Conservation (phyloP, 768 basidiomycete genomes). For the Phanerochaete sordida region DNA sequence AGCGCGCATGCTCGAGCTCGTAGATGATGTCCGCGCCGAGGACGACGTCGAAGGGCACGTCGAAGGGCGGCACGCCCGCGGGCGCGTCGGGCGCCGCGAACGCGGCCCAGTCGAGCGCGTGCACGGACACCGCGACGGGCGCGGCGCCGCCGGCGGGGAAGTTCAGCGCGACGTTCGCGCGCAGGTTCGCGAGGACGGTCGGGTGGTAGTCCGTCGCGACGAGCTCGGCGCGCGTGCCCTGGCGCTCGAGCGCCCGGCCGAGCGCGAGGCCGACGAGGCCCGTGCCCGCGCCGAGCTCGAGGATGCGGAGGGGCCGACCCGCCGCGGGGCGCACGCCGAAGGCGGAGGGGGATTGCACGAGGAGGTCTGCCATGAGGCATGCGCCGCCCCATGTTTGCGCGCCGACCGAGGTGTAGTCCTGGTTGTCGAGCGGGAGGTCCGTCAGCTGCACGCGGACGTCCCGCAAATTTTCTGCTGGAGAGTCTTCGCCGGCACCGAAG, state of each 20-base stretch:
- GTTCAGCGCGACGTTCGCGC: slow-evolving; percentile 39
- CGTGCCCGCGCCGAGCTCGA: slow-evolving; percentile 59
- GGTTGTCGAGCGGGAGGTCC: slow-evolving; percentile 67
- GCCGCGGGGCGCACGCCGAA: slow-evolving; percentile 40
- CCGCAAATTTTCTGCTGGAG: not conserved
- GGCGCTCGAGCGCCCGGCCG: slow-evolving; percentile 25
- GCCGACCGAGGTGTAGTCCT: slow-evolving; percentile 71
- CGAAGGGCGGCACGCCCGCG: slow-evolving; percentile 17
- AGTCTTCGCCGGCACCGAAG: slow-evolving; percentile 28
- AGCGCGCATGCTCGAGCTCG: slow-evolving; percentile 43
- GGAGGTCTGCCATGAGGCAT: slow-evolving; percentile 73
- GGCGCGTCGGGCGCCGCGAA: slow-evolving; percentile 8
- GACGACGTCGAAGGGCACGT: slow-evolving; percentile 42
- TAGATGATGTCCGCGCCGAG: slow-evolving; percentile 56
- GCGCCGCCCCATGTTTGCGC: slow-evolving; percentile 90
- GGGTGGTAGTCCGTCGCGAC: slow-evolving; percentile 50
- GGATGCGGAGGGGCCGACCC: slow-evolving; percentile 30
- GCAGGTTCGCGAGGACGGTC: slow-evolving; percentile 44
- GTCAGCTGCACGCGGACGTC: slow-evolving; percentile 44
- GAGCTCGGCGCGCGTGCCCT: slow-evolving; percentile 19
- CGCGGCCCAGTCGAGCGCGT: slow-evolving; percentile 39
- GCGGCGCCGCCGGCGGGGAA: slow-evolving; percentile 12
- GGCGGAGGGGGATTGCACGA: slow-evolving; percentile 49
- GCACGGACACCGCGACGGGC: slow-evolving; percentile 21
- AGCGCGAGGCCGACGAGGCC: slow-evolving; percentile 46